Evolutionary conservation across 2,329 filamentous ascomycete species (phyloP), one percentile per base, ranked within the genome.

Genomic region (Xylaria polymorpha): DNA sequence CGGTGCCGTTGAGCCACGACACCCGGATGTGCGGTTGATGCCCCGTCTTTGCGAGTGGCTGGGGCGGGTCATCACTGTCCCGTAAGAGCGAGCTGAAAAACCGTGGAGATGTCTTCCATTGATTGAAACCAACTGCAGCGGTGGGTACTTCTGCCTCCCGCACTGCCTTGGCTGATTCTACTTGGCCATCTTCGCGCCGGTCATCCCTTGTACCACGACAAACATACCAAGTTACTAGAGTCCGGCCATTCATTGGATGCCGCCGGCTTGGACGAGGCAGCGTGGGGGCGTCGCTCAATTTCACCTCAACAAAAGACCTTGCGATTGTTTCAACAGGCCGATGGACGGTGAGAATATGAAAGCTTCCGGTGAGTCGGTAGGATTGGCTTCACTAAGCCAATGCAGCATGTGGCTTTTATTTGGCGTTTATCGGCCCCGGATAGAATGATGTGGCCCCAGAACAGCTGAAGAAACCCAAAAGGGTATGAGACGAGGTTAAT

Each of bases 71-170:
- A 37, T 59, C 58, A 22, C 58, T 25, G 37, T 59, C 62, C 63
- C 62, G 62, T 51, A 37, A 39, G 37, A 62, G 63, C 62, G 37
- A 62, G 63, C 62, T 66, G 63, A 66, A 69, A 66, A 48, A 58
- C 12, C 43, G 43, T 66, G 51, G 48, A 60, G 39, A 43, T 35
- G 53, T 39, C 41, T 48, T 39, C 48, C 55, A 64, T 60, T 37
- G 46, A 64, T 46, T 37, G 60, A 68, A 43, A 55, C 55, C 56
- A 10, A 56, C 39, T 55, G 35, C 35, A 22, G 48, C 20, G 39
- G 61, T 61, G 66, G 66, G 39, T 60, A 65, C 56, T 39, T 53
- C 55, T 63, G 65, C 55, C 60, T 63, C 37, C 32, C 56, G 51
- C 41, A 32, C 37, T 51, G 35, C 20, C 48, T 69, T 60, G 51